Evolutionary conservation across 768 basidiomycete genomes (phyloP).

Genomic region (Gelatoporia subvermispora): DNA sequence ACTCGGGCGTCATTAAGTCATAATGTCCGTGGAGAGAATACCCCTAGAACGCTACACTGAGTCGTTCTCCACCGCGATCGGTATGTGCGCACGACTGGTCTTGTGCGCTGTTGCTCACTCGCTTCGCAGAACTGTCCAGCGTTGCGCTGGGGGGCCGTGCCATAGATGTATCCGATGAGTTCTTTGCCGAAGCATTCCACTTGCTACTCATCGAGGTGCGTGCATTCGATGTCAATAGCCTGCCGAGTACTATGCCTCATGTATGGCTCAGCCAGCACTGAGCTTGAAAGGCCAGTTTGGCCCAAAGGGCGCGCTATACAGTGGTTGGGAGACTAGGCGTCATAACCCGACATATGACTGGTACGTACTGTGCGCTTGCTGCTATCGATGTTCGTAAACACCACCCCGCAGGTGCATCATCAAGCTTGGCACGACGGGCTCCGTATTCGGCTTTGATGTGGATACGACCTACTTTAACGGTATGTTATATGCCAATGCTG

Average conservation of each 20-base stretch:
- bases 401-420: constrained; percentile 71
- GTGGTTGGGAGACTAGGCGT: constrained; percentile 90
- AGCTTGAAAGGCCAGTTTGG: constrained; percentile 96
- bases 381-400: neutral
- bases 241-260: neutral
- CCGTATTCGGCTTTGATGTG: constrained; percentile 79
- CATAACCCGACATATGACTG: constrained; percentile 91
- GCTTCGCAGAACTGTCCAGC: constrained; percentile 80
- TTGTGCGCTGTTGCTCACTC: neutral
- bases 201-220: constrained; percentile 80
- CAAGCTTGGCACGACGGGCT: constrained; percentile 73
- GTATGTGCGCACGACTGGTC: constrained; percentile 26
- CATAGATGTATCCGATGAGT: constrained; percentile 84
- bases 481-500: constrained; percentile 15
- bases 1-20: too few species aligned
- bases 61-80: constrained; percentile 46
- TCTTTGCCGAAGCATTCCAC: constrained; percentile 86
- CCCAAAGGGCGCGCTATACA: constrained; percentile 89
- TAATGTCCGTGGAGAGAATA: constrained; percentile 19
- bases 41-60: constrained; percentile 42
- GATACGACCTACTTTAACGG: constrained; percentile 96
- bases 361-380: constrained; percentile 33
- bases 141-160: constrained; percentile 76
- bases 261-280: constrained; percentile 61
- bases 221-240: constrained; percentile 15